Percentiles rank a stretch among this genome's conserved stretches.
phyloP scores from a whole-genome alignment of 78 protist species.

The Isochrysis galbana region DNA sequence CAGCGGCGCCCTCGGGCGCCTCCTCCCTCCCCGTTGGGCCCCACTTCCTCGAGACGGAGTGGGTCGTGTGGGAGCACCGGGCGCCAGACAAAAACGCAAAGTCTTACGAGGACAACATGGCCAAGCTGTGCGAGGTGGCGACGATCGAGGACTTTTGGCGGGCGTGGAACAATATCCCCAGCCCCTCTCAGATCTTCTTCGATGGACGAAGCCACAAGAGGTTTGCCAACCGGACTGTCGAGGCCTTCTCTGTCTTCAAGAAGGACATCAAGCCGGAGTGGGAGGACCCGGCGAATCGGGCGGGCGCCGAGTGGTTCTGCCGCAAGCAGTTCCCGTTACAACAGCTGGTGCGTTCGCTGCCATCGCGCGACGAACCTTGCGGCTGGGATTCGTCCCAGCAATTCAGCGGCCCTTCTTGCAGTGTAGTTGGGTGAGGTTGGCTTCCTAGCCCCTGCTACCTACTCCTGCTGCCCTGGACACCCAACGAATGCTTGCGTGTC shows the following conservation, averaged over 20 bases:
- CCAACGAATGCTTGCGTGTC: too few species aligned
- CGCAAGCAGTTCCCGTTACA: background rate
- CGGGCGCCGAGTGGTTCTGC: background rate
- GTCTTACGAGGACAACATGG: slow-evolving; percentile 6
- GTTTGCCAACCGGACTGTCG: background rate
- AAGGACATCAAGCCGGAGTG: slow-evolving; percentile 11
- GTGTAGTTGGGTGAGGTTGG: too few species aligned
- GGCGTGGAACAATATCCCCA: background rate
- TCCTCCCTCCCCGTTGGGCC: background rate
- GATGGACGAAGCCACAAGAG: background rate
- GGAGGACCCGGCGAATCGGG: background rate
- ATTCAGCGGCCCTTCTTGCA: too few species aligned
- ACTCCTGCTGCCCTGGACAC: too few species aligned
- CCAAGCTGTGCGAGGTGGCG: background rate
- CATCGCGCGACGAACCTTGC: too few species aligned
- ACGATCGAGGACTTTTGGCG: slow-evolving; percentile 27
- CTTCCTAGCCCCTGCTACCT: too few species aligned
- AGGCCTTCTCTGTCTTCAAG: slow-evolving; percentile 20
- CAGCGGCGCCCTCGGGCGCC: too few species aligned
- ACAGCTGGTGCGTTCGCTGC: background rate
- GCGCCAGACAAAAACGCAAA: background rate
- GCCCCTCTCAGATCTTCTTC: background rate
- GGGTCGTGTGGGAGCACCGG: slow-evolving; percentile 28
- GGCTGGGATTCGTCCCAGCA: too few species aligned
- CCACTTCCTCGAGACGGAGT: background rate